phyloP scores from a whole-genome alignment of 345 rosid genomes.

The Syzygium aromaticum region DNA sequence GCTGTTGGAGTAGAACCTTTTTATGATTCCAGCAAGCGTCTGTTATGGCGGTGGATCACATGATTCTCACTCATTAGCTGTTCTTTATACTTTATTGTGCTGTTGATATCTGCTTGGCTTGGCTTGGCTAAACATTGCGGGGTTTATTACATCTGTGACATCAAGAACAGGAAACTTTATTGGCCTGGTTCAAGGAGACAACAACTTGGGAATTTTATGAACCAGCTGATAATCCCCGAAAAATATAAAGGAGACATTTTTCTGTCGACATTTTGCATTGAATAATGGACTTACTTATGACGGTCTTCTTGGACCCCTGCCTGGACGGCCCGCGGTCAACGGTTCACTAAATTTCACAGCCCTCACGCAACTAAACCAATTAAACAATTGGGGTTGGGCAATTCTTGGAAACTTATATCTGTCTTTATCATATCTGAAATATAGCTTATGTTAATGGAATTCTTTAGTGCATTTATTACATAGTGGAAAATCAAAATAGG shows the following conservation, averaged over 20 bases:
- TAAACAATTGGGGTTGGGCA: not conserved
- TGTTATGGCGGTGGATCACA: conserved; percentile 43
- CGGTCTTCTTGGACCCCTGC: not conserved
- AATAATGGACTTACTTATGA: not conserved
- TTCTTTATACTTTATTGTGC: not conserved
- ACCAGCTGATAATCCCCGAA: not conserved
- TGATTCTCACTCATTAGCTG: conserved; percentile 47
- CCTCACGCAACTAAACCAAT: not conserved
- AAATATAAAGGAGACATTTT: not conserved
- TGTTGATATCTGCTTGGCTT: not conserved
- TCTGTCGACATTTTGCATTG: no score
- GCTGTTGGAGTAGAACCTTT: not conserved
- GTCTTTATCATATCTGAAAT: not conserved
- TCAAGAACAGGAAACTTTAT: not conserved
- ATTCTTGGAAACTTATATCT: not conserved
- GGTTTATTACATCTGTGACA: no score
- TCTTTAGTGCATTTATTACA: not conserved
- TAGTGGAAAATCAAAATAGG: not conserved
- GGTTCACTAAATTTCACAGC: not conserved
- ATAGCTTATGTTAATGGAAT: not conserved
- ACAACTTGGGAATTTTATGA: not conserved
- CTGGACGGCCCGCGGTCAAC: not conserved
- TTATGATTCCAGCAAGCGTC: not conserved
- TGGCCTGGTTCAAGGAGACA: not conserved
- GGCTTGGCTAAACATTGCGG: not conserved